Evolutionary conservation across 768 basidiomycete species (phyloP), one percentile per base, ranked within the genome.

Genomic region (Tylopilus rubrobrunneus): DNA sequence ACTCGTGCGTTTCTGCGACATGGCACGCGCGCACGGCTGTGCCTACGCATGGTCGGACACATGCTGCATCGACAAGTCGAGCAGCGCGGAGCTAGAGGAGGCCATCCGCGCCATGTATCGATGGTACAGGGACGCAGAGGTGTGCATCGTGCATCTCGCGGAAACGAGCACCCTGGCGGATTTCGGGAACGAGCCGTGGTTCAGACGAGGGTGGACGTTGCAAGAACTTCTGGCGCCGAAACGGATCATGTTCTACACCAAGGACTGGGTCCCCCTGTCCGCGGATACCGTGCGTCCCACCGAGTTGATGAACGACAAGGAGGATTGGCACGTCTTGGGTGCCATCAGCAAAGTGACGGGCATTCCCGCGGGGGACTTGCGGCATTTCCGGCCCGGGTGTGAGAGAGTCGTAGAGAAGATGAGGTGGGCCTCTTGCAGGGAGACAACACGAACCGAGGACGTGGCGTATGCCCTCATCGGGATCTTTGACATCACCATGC

Each of bases 401-500:
- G 44, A 36, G 19, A 41, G 57, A 8, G 43, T 58, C 28, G 44
- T 42, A 10, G 51, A 59, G 51, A 59, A 59, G 48, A 59, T 59
- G 58, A 47, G 37, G 28, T 59, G 58, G 58, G 52, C 52, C 9
- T 50, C 58, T 43, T 52, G 5, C 37, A 49, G 58, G 33, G 31
- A 42, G 45, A 59, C 57, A 17, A 59, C 58, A 5, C 45, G 58
- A 0, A 37, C 15, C 12, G 58, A 59, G 6, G 58, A 59, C 23
- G 29, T 51, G 6, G 52, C 58, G 3, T 59, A 59, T 21, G 29
- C 52, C 1, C 58, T 59, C 21, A 39, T 59, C 14, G 58, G 58
- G n/a, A 54, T 59, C 19, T 59, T 59, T 27, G 52, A 59, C 4
- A 48, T 59, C 49, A 59, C 48, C 2, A 55, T 59, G 46, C 49